These are phyloP conservation scores for Beauveria pseudobassiana DNA, from an alignment of 2,329 filamentous ascomycete genomes.

Conservation along the genomic window DNA sequence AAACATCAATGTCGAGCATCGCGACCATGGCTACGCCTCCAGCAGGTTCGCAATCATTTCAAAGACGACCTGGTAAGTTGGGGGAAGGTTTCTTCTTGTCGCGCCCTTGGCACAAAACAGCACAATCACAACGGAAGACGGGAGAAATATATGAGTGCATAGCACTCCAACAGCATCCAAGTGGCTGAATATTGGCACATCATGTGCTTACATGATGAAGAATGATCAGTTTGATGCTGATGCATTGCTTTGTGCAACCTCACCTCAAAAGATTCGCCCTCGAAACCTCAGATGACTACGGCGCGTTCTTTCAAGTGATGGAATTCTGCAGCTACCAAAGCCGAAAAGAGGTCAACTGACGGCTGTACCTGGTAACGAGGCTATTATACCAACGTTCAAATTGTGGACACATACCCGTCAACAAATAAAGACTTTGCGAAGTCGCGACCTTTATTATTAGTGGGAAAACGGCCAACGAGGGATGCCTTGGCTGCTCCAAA, in stretches of 20 bases:
- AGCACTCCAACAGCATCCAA: neutral
- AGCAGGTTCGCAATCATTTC: conserved; percentile 22
- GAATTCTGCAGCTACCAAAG: neutral
- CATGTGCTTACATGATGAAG: neutral
- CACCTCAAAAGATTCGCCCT: neutral
- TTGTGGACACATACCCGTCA: neutral
- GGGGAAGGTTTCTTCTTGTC: conserved; percentile 8
- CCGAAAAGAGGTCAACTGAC: neutral
- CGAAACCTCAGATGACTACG: neutral
- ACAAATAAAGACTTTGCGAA: neutral
- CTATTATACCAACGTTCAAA: neutral
- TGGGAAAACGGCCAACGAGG: neutral
- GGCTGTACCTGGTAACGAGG: neutral
- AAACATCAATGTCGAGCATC: conserved; percentile 16
- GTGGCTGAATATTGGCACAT: neutral
- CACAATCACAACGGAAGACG: neutral
- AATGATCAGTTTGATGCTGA: neutral
- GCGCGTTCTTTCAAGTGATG: conserved; percentile 1
- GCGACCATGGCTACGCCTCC: conserved; percentile 23
- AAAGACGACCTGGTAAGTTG: conserved; percentile 27
- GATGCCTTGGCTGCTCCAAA: conserved; percentile 11
- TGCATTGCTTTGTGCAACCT: neutral
- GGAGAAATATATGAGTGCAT: neutral
- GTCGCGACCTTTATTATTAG: neutral
- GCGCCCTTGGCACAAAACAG: neutral